Conservation (phyloP, 176 grass and related monocot genomes). For the Secale cereale region DNA sequence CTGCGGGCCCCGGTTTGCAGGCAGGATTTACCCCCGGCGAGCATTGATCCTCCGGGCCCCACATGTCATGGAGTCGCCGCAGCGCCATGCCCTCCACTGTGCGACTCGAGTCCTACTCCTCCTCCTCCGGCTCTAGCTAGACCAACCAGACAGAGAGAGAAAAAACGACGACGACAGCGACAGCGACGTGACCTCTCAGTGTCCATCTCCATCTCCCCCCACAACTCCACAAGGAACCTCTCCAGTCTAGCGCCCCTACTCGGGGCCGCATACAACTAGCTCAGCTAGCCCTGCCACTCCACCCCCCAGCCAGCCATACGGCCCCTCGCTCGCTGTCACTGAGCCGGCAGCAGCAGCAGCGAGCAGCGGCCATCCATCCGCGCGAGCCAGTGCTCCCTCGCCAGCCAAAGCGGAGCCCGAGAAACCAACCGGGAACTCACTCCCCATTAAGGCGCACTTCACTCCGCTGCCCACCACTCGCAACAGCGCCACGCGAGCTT, state of each 20-base stretch:
- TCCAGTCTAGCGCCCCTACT: neutral
- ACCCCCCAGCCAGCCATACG: slow-evolving; percentile 38
- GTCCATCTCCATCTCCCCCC: slow-evolving; percentile 4
- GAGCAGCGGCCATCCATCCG: neutral
- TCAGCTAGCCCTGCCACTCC: slow-evolving; percentile 40
- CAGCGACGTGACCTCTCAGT: slow-evolving; percentile 33
- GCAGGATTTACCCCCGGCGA: neutral
- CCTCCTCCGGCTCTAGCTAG: slow-evolving; percentile 18
- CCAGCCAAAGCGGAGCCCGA: slow-evolving; percentile 34
- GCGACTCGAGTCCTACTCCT: slow-evolving; percentile 16
- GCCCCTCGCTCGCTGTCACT: slow-evolving; percentile 46
- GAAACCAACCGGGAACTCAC: slow-evolving; percentile 42
- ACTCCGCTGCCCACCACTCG: neutral
- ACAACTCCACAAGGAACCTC: slow-evolving; percentile 15
- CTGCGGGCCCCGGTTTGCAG: neutral
- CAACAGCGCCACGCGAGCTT: slow-evolving; percentile 9
- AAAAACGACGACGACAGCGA: neutral
- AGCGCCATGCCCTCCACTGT: neutral
- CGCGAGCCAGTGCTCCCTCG: neutral
- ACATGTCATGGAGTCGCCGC: neutral
- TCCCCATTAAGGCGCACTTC: slow-evolving; percentile 30
- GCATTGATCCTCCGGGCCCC: neutral
- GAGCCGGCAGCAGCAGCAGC: slow-evolving; percentile 27
- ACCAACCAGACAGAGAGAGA: slow-evolving; percentile 33
- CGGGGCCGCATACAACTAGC: neutral